Conservation (phyloP, 805 yeast genomes). For the Alloascoidea africana region DNA sequence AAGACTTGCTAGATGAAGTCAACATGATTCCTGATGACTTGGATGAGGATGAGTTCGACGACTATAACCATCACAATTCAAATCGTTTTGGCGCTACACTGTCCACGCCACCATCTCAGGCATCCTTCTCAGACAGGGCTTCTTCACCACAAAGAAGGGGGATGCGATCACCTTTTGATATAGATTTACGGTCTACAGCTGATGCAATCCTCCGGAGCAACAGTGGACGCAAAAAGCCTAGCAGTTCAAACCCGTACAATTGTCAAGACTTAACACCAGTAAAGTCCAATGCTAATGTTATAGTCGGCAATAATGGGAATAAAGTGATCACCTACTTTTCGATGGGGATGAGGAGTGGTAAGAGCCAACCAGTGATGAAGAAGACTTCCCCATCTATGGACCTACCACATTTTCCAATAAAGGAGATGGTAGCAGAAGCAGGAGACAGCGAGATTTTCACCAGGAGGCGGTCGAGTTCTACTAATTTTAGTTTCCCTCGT, state of each 20-base stretch:
- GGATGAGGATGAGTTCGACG: background rate
- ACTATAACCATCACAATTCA: background rate
- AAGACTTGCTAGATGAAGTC: slow-evolving; percentile 1
- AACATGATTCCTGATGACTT: background rate
- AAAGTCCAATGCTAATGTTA: background rate
- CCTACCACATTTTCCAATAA: too few relatives aligned
- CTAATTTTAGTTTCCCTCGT: too few relatives aligned
- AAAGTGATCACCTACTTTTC: slow-evolving; percentile 1
- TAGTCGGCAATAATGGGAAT: background rate
- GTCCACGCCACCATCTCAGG: background rate
- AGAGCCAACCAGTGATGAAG: too few relatives aligned
- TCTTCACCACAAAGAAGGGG: background rate
- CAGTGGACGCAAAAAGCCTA: background rate
- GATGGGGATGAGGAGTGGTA: too few relatives aligned
- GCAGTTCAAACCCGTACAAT: background rate
- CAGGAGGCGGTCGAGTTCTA: too few relatives aligned
- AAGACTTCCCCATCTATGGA: too few relatives aligned
- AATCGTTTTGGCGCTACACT: background rate
- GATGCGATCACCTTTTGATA: too few relatives aligned
- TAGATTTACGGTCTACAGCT: background rate
- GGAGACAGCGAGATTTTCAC: too few relatives aligned
- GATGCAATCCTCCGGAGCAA: background rate
- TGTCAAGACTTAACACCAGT: background rate
- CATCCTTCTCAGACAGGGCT: background rate
- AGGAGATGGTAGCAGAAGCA: too few relatives aligned